Conservation (phyloP, 345 rosid species). For the Carallia brachiata region DNA sequence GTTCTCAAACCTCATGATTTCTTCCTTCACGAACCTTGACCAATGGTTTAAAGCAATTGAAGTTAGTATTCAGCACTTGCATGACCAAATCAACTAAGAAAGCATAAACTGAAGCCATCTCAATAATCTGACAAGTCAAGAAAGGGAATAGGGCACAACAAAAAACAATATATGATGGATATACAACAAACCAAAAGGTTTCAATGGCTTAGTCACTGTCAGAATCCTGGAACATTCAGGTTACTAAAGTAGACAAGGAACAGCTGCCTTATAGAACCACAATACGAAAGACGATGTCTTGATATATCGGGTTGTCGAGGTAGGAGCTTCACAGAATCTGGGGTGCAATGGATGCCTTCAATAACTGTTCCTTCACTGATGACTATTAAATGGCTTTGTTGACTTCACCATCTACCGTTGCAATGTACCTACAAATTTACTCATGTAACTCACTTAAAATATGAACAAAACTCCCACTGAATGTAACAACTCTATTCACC, state of each 20-base stretch:
- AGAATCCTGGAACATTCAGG: background rate
- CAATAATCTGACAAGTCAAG: background rate
- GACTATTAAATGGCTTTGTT: constrained; percentile 60
- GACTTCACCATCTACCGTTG: constrained; percentile 65
- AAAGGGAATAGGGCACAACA: background rate
- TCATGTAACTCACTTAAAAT: background rate
- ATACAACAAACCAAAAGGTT: background rate
- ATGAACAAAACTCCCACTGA: background rate
- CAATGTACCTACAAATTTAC: constrained; percentile 63
- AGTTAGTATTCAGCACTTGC: background rate
- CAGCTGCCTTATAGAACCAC: constrained; percentile 48
- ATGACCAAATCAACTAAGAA: constrained; percentile 2
- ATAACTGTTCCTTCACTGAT: constrained; percentile 70
- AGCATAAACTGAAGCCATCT: background rate
- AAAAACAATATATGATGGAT: background rate
- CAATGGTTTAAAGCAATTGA: constrained; percentile 10
- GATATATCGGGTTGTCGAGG: constrained; percentile 67
- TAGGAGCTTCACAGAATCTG: constrained; percentile 85
- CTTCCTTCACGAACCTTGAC: constrained; percentile 95
- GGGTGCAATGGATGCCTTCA: constrained; percentile 76
- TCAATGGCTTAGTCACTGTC: background rate
- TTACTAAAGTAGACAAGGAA: background rate
- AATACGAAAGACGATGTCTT: constrained; percentile 69
- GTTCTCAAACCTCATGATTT: constrained; percentile 92
- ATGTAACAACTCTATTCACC: background rate